Base-by-base conservation (phyloP, 257 asterid genomes). In the Asclepias syriaca region DNA sequence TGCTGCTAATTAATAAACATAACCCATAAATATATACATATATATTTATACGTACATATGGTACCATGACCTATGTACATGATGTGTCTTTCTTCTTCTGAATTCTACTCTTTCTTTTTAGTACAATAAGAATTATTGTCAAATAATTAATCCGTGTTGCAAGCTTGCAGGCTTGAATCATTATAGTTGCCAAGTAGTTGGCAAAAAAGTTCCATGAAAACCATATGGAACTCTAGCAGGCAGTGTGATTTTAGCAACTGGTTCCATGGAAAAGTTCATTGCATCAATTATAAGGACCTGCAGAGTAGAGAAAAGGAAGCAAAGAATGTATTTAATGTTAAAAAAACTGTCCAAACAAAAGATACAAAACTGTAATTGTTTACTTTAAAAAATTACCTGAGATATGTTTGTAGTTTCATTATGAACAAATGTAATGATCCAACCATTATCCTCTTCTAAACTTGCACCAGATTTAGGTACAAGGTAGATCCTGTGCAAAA, bases 211-310 rank as follows among this genome's bases (percentile, higher is more conserved):
- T 73, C 92, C 91, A 77, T 87, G 96, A 70, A 86, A 87, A 40
- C 92, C 96, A 49, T 87, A 89, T 51, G 96, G 96, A 55, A 89
- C 94, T 75, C 94, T 82, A 0, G 75, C 63, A 12, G 90, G 89
- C 43, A 87, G 83, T 3, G 78, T 77, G 3, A 86, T 82, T 43
- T 58, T 82, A 13, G 87, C 87, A 16, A 84, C 65, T 0, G 94
- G 87, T 59, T 81, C 81, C 13, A 40, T 27, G 0, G 85, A 57
- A 59, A 89, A 70, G 7, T 77, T 74, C 79, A 80, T 86, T 43
- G 94, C 82, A 76, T 89, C 92, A 51, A 87, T 66, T 43, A 87
- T 70, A 58, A 77, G 76, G 3, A 83, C 96, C 96, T 86, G 74
- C 70, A 76, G 50, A 27, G 9, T 2, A 43, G 11, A 8, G 8